Base-by-base conservation (phyloP, 331 rosid genomes). In the Malus hybrid region DNA sequence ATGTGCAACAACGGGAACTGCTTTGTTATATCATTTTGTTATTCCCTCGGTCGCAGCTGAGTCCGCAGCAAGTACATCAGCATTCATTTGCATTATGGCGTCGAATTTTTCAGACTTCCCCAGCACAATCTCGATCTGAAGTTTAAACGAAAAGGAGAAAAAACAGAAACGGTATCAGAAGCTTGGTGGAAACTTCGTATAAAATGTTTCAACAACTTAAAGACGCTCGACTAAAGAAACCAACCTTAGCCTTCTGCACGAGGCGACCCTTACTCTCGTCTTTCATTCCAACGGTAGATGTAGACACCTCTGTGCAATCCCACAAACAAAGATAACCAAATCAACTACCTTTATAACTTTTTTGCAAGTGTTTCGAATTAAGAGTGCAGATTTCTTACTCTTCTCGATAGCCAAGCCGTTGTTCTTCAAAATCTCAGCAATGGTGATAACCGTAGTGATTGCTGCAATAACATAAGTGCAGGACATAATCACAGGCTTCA, bases 401-500 rank as follows among this genome's bases (percentile, higher is more conserved):
- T 88, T 90, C 84, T 92, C 97, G 22, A 87, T 89, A 74, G 96
- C 99, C 83, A 94, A 81, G 69, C 99, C 99, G 66, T 87, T 94
- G 88, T 92, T 92, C 91, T 94, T 94, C 85, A 94, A 74, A 77
- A 94, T 94, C 88, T 94, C 97, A 1, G 99, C 87, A 84, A 94
- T 86, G 65, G 97, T 94, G 80, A 94, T 97, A 18, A 94, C 99
- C 3, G 99, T 94, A 44, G 99, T 90, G 71, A 92, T 94, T 60
- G 99, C 97, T 94, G 88, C 63, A 33, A 19, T 20, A 61, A 57
- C 42, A 81, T 16, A 20, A 57, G 77, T 24, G 65, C 73, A 73
- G 66, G 61, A 26, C 44, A 12, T 39, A 9, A 39, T 9, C 11
- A 39, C 12, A 39, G 4, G 12, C 44, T 39, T 39, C 44, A 39